Percentiles rank a stretch among this genome's conserved stretches.
Conservation (phyloP, 129 eudicot species). For the Lactuca saligna region DNA sequence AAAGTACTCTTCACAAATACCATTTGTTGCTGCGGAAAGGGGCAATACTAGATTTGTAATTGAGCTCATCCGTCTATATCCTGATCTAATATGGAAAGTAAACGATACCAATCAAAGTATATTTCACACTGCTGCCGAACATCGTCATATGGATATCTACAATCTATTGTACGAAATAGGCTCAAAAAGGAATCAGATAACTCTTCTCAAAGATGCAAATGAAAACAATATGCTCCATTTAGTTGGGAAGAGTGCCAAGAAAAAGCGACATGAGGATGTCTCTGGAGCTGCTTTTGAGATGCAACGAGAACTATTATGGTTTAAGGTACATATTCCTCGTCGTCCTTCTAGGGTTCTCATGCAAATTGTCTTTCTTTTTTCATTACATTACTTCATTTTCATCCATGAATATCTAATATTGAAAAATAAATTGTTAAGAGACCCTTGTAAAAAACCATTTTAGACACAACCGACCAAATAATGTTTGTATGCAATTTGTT, state of each 20-base stretch:
- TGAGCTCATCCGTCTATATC: conserved; percentile 40
- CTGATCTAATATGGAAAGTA: conserved; percentile 53
- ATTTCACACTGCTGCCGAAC: conserved; percentile 46
- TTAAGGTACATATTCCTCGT: conserved; percentile 26
- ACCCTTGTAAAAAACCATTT: too few species aligned
- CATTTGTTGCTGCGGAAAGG: conserved; percentile 42
- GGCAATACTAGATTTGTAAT: conserved; percentile 40
- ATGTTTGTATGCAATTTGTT: too few species aligned
- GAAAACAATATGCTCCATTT: conserved; percentile 46
- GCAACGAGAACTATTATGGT: conserved; percentile 54
- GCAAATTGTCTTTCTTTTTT: neutral
- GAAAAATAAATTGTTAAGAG: neutral
- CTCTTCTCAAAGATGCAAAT: conserved; percentile 26
- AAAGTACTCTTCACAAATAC: conserved; percentile 29
- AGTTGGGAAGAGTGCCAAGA: conserved; percentile 33
- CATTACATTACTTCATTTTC: too few species aligned
- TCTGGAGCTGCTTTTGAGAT: conserved; percentile 43
- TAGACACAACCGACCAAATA: too few species aligned
- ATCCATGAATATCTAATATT: neutral
- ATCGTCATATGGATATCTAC: conserved; percentile 42
- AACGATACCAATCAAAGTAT: conserved; percentile 37
- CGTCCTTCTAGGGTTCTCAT: neutral
- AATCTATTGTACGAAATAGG: conserved; percentile 44
- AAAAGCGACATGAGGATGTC: conserved; percentile 13
- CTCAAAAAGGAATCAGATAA: conserved; percentile 35